Conservation (phyloP, 768 basidiomycete species). For the Rossbeevera mucosa region DNA sequence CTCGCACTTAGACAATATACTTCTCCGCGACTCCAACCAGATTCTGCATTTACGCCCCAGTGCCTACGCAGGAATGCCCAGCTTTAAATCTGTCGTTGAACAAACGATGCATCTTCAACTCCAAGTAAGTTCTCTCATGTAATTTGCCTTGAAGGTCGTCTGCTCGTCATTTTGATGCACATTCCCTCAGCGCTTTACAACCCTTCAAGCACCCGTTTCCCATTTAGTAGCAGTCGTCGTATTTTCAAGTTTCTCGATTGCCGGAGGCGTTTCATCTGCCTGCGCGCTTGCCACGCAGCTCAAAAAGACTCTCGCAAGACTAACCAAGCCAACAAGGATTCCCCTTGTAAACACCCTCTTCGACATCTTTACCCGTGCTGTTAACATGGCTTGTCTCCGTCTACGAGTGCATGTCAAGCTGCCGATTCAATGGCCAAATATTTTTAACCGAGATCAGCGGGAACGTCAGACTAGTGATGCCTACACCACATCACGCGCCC, state of each 20-base stretch:
- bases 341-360: slow-evolving; percentile 7
- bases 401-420: slow-evolving; percentile 8
- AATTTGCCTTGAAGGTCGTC: not conserved
- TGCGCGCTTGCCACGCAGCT: slow-evolving; percentile 6
- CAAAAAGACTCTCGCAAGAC: slow-evolving; percentile 1
- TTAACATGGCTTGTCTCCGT: slow-evolving; percentile 16
- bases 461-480: slow-evolving; percentile 3
- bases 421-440: slow-evolving; percentile 9
- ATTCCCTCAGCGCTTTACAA: slow-evolving; percentile 2
- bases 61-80: not conserved
- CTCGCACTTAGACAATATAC: not conserved
- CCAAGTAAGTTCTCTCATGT: slow-evolving; percentile 5
- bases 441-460: not conserved
- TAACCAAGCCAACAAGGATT: not conserved
- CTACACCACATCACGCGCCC: slow-evolving; percentile 22
- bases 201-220: slow-evolving; percentile 1
- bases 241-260: slow-evolving; percentile 8
- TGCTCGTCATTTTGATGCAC: not conserved
- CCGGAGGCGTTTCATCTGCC: not conserved
- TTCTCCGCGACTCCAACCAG: not conserved
- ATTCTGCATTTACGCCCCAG: not conserved
- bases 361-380: slow-evolving; percentile 6
- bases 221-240: slow-evolving; percentile 9
- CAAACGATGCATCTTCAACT: slow-evolving; percentile 3
- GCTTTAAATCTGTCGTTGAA: slow-evolving; percentile 11